Percentiles rank a stretch among this genome's conserved stretches.
Conservation (phyloP, 169 alveolate genomes). For the Perkinsus marinus region DNA sequence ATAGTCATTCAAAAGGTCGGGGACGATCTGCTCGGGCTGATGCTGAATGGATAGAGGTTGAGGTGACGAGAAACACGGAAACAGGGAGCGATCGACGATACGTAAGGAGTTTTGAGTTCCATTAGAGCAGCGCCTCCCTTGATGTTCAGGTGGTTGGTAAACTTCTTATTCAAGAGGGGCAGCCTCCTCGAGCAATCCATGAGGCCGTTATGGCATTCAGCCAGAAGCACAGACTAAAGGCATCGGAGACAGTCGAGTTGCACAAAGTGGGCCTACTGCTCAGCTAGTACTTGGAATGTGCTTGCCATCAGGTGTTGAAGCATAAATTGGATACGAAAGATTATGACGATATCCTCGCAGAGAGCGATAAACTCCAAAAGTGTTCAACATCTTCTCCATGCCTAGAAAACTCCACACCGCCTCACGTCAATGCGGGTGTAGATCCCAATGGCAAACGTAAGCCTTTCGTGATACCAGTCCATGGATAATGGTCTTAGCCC, state of each 20-base stretch:
- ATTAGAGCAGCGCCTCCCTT: neutral
- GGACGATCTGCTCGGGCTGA: neutral
- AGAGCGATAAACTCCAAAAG: neutral
- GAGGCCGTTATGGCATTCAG: neutral
- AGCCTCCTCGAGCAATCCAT: neutral
- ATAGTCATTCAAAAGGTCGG: neutral
- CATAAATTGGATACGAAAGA: neutral
- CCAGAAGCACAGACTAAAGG: neutral
- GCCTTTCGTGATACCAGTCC: too few species aligned
- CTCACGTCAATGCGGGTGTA: too few species aligned
- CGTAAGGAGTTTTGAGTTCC: neutral
- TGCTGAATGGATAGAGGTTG: neutral
- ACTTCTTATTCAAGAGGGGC: neutral
- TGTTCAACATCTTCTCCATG: neutral
- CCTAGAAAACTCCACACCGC: too few species aligned
- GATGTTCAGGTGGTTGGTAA: neutral
- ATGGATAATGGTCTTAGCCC: too few species aligned
- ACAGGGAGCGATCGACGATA: neutral
- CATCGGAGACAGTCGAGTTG: neutral
- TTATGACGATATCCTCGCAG: neutral
- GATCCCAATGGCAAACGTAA: too few species aligned
- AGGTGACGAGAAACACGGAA: neutral
- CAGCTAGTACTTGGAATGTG: neutral
- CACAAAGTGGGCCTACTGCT: neutral
- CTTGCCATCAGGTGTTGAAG: neutral